Evolutionary conservation across 345 rosid genomes (phyloP), one percentile per base, ranked within the genome.

Genomic region (Acer campestre): DNA sequence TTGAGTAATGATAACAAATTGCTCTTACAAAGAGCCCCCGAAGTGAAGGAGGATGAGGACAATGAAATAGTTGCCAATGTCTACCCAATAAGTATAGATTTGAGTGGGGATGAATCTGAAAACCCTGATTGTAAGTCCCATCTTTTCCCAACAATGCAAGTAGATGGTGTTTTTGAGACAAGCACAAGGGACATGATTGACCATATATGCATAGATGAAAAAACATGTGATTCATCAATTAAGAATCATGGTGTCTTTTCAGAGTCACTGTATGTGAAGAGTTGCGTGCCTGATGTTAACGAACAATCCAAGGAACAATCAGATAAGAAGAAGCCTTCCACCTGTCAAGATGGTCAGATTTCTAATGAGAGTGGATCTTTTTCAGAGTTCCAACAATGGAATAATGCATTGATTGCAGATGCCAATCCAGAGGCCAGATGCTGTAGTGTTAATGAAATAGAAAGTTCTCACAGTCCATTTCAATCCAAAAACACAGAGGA

Each of bases 1-100:
- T 78, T 78, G 78, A 80, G 61, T 35, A 78, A 64, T 59, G 83
- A 78, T 70, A 67, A 63, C 71, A 78, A 75, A 40, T 78, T 78
- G 74, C 79, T 79, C 69, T 62, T 73, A 62, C 77, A 42, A 23
- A 61, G 67, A 13, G 68, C 38, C 62, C 27, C 67, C 49, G 27
- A 55, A 61, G 68, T 66, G 65, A 65, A 61, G 77, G 67, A 68
- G 68, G 77, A 75, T 66, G 75, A 74, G 73, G 78, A 56, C 49
- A 14, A 48, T 10, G 23, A 73, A 49, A 76, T 66, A 46, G 75
- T 35, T 70, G 72, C 75, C 31, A 53, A 70, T 44, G 49, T 65
- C 58, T 59, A 31, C 40, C 78, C 23, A 61, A 69, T 62, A 38
- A 72, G 63, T 74, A 67, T 9, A 68, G 78, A 82, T 56, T 42